Base-by-base conservation (phyloP, 108 stramenopile genomes). In the Discostella pseudostelligera region DNA sequence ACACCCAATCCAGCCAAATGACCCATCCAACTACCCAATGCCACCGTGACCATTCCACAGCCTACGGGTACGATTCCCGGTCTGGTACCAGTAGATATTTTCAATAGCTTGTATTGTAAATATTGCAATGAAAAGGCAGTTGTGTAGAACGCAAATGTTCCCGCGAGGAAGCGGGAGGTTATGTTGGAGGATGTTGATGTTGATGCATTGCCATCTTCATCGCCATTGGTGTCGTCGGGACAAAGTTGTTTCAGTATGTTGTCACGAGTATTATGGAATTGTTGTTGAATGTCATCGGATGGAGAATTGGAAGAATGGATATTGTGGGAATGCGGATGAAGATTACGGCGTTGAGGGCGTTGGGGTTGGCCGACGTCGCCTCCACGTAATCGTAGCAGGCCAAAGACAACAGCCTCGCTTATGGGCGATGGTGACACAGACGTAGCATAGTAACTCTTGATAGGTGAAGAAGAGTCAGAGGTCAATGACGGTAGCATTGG, bases 21-120 rank as follows among this genome's bases (percentile, higher is more conserved):
- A 57, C 80, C 76, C 39, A 59, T 70, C 54, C 72, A 48, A 39
- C 87, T 87, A 11, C 86, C 92, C 43, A 83, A 11, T 14, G 78
- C 86, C n/a, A 93, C 89, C 8, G 86, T 83, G 2, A 64, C 62
- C 17, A 76, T 62, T 43, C 92, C 92, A 19, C 77, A 10, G 7
- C 81, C 2, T 1, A 74, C 56, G 12, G 92, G 85, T 2, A 83
- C 4, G 3, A 87, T 43, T 2, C 69, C 56, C 19, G 77, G 63
- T n/a, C 59, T 58, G 10, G 84, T 89, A 5, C 84, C 89, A 1
- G 92, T 93, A 0, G 84, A 86, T 10, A 93, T 78, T 29, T 87
- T 81, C 6, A 92, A 25, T 8, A 88, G 0, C 44, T 67, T 70
- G 39, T 75, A 72, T 68, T 90, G 87, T 0, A 65, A 25, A 4